These are phyloP conservation scores for Exophiala alcalophila DNA, from an alignment of 2,329 filamentous ascomycete genomes.

Conservation along the genomic window DNA sequence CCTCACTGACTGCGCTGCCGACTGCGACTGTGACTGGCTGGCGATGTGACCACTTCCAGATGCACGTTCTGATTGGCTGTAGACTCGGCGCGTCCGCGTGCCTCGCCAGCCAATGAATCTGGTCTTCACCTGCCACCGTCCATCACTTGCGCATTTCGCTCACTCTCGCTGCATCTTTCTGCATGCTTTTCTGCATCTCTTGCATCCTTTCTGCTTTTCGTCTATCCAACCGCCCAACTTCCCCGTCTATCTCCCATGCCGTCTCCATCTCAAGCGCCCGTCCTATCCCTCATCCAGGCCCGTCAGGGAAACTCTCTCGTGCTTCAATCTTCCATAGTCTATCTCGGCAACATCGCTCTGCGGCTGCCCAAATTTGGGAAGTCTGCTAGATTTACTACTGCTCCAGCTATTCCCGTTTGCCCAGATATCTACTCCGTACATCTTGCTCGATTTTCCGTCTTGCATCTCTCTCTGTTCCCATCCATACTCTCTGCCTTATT, in stretches of 20 bases:
- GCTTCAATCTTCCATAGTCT: too few species aligned
- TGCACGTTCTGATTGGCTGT: constrained; percentile 16
- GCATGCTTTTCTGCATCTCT: constrained; percentile 8
- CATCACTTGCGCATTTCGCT: constrained; percentile 4
- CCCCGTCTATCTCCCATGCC: constrained; percentile 9
- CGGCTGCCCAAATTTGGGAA: too few species aligned
- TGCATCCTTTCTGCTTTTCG: constrained; percentile 2
- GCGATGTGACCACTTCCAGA: too few species aligned
- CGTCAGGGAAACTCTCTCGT: too few species aligned
- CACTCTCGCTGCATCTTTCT: constrained; percentile 7
- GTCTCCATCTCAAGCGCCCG: constrained; percentile 24
- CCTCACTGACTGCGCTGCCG: too few species aligned
- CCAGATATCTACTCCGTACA: too few species aligned
- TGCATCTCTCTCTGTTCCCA: constrained; percentile 1
- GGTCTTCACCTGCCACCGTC: not conserved
- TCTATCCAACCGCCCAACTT: not conserved
- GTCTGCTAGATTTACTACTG: constrained; percentile 13
- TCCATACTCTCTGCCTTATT: constrained; percentile 8
- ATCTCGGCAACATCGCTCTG: too few species aligned
- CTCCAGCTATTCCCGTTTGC: too few species aligned
- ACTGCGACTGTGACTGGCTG: too few species aligned
- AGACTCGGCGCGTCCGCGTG: constrained; percentile 16
- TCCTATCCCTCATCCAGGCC: constrained; percentile 1
- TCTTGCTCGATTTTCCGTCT: constrained; percentile 13
- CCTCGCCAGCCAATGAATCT: constrained; percentile 16